Percentiles rank a stretch among this genome's conserved stretches.
phyloP scores from a whole-genome alignment of 2,329 filamentous ascomycete species.

The Fusarium concolor region DNA sequence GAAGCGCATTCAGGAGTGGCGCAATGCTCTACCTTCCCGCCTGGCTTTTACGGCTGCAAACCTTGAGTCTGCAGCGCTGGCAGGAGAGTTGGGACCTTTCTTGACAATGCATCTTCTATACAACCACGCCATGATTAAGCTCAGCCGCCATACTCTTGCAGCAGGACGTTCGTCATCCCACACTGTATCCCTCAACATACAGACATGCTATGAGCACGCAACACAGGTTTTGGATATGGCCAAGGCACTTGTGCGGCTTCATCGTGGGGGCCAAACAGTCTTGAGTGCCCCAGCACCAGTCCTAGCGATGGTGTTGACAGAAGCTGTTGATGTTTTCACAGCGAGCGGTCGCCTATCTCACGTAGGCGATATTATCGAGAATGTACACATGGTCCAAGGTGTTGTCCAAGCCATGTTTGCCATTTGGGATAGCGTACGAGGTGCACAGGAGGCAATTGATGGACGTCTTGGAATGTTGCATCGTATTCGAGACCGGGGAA shows the following conservation, averaged over 20 bases:
- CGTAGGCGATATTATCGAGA: conserved; percentile 64
- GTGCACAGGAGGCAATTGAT: conserved; percentile 62
- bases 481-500: conserved; percentile 50
- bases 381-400: conserved; percentile 64
- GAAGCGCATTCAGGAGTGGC: conserved; percentile 69
- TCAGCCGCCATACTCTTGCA: conserved; percentile 70
- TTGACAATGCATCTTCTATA: conserved; percentile 75
- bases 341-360: conserved; percentile 66
- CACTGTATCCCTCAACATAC: conserved; percentile 58
- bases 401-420: conserved; percentile 66
- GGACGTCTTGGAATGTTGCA: conserved; percentile 52
- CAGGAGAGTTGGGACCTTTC: conserved; percentile 67
- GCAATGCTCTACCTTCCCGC: conserved; percentile 63
- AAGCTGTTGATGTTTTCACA: conserved; percentile 74
- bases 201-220: conserved; percentile 64
- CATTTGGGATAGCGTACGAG: conserved; percentile 69
- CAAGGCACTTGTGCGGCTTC: conserved; percentile 55
- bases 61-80: conserved; percentile 65
- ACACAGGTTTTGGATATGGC: conserved; percentile 62
- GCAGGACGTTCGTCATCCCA: conserved; percentile 53
- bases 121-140: conserved; percentile 71
- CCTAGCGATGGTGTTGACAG: conserved; percentile 69
- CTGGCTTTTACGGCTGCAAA: conserved; percentile 68
- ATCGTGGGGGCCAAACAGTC: conserved; percentile 47
- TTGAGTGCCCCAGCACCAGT: conserved; percentile 67